Conservation (phyloP, 129 eudicot genomes). For the Lonicera japonica region DNA sequence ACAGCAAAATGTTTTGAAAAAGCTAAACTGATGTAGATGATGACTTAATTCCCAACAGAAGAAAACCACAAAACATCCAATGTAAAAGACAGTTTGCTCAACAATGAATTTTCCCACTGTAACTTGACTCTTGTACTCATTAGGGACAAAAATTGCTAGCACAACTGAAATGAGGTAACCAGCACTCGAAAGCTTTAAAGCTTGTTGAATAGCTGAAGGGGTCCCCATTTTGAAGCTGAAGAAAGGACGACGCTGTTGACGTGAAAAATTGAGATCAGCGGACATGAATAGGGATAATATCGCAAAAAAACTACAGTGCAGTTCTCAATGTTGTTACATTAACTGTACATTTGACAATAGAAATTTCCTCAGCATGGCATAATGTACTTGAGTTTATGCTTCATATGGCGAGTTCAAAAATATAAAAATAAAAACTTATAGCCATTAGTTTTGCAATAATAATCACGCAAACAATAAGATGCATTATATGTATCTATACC, state of each 20-base stretch:
- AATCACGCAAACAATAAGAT: background rate
- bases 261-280: conserved; percentile 8
- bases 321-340: background rate
- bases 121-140: conserved; percentile 25
- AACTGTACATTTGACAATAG: background rate
- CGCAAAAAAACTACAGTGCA: background rate
- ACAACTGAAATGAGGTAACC: conserved; percentile 46
- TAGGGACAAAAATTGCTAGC: conserved; percentile 30
- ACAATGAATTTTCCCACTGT: conserved; percentile 27
- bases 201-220: conserved; percentile 46
- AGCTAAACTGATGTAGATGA: conserved; percentile 76
- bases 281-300: background rate
- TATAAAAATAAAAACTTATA: background rate
- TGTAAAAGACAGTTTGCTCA: conserved; percentile 48
- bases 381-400: background rate
- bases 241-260: conserved; percentile 78
- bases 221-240: conserved; percentile 92
- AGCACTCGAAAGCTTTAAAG: conserved; percentile 53
- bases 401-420: background rate
- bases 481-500: background rate
- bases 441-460: too few species aligned
- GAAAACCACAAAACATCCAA: conserved; percentile 49
- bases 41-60: conserved; percentile 77
- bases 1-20: background rate
- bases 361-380: background rate